phyloP scores from a whole-genome alignment of 2,329 filamentous ascomycete species.

The Alternaria solani region DNA sequence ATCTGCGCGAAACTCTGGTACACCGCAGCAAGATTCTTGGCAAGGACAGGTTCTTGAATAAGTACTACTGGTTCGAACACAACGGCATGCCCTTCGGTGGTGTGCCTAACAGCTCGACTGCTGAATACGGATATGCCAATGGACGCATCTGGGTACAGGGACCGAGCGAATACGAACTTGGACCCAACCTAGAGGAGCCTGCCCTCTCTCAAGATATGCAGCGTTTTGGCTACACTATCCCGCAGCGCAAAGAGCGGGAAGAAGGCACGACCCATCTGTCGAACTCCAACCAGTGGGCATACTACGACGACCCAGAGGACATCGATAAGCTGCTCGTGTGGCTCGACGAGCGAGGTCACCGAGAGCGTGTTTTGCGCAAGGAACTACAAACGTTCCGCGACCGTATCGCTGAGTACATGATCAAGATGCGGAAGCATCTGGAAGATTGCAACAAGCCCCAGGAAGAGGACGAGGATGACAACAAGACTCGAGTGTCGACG shows the following conservation, averaged over 20 bases:
- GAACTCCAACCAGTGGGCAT: slow-evolving; percentile 86
- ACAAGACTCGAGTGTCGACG: slow-evolving; percentile 66
- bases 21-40: slow-evolving; percentile 88
- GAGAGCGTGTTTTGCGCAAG: slow-evolving; percentile 87
- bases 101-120: slow-evolving; percentile 86
- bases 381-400: slow-evolving; percentile 81
- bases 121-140: slow-evolving; percentile 87
- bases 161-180: slow-evolving; percentile 83
- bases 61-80: slow-evolving; percentile 99
- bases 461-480: slow-evolving; percentile 56
- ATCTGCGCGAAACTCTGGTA: slow-evolving; percentile 92
- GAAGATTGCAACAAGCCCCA: slow-evolving; percentile 60
- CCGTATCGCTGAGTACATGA: slow-evolving; percentile 80
- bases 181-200: slow-evolving; percentile 60
- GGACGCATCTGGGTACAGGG: slow-evolving; percentile 97
- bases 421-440: slow-evolving; percentile 78
- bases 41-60: slow-evolving; percentile 96
- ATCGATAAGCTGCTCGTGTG: slow-evolving; percentile 83
- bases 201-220: slow-evolving; percentile 77
- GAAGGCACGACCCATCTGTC: slow-evolving; percentile 83
- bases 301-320: slow-evolving; percentile 80
- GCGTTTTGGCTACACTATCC: slow-evolving; percentile 81
- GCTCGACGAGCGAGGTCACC: slow-evolving; percentile 85
- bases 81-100: slow-evolving; percentile 97
- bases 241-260: slow-evolving; percentile 83